These are phyloP conservation scores for Amoebophrya sp. DNA, from an alignment of 169 alveolate species.

Conservation along the genomic window DNA sequence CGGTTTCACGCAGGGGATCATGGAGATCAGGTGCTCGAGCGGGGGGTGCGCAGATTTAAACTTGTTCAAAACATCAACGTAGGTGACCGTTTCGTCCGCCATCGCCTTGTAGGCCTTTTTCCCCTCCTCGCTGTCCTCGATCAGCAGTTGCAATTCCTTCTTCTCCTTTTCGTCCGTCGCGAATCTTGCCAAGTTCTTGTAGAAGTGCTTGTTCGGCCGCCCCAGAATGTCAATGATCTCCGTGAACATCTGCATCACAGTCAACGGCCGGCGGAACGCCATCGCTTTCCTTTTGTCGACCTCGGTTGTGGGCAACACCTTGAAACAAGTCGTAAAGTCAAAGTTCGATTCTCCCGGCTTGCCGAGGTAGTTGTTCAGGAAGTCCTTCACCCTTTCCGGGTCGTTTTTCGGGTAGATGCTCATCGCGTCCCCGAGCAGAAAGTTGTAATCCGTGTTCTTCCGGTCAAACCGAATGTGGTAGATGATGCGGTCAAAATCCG, in stretches of 20 bases:
- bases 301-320: background rate
- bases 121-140: slow-evolving; percentile 41
- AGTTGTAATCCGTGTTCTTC: slow-evolving; percentile 27
- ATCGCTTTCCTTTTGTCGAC: background rate
- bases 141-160: slow-evolving; percentile 40
- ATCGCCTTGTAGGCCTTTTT: slow-evolving; percentile 37
- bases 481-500: slow-evolving; percentile 46
- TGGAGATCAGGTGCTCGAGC: slow-evolving; percentile 44
- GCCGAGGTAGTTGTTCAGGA: slow-evolving; percentile 13
- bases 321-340: no score
- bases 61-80: slow-evolving; percentile 45
- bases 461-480: slow-evolving; percentile 48
- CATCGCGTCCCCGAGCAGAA: slow-evolving; percentile 47
- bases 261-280: slow-evolving; percentile 40
- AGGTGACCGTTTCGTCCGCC: slow-evolving; percentile 40
- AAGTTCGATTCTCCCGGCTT: background rate
- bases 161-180: slow-evolving; percentile 43
- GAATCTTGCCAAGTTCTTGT: slow-evolving; percentile 42
- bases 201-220: slow-evolving; percentile 45
- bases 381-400: slow-evolving; percentile 5
- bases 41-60: slow-evolving; percentile 46
- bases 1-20: slow-evolving; percentile 49
- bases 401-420: slow-evolving; percentile 49
- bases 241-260: slow-evolving; percentile 45
- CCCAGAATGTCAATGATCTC: slow-evolving; percentile 52